These are phyloP conservation scores for Emericellopsis terricola DNA, from an alignment of 495 filamentous ascomycete species.

Conservation along the genomic window DNA sequence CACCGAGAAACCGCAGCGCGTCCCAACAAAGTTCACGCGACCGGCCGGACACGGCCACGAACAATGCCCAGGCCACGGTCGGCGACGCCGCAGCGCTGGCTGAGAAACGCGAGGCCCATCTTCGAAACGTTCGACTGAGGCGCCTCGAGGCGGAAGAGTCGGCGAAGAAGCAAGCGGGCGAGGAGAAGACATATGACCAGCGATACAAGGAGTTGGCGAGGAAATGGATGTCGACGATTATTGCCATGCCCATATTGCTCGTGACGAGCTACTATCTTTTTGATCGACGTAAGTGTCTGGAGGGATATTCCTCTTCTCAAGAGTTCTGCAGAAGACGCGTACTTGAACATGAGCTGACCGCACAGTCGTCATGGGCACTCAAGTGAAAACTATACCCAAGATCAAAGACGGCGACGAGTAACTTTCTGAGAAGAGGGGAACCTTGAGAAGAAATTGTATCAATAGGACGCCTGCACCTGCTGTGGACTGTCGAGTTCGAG, in stretches of 20 bases:
- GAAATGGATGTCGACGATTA: conserved; percentile 19
- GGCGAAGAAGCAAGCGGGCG: conserved; percentile 9
- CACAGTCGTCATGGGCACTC: no score
- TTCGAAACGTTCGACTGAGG: not conserved
- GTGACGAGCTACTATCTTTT: conserved; percentile 27
- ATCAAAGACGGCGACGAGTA: no score
- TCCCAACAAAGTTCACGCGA: no score
- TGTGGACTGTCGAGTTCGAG: no score
- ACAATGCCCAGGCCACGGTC: not conserved
- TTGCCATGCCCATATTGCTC: conserved; percentile 24
- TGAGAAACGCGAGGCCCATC: not conserved
- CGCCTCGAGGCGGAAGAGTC: not conserved
- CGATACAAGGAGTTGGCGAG: conserved; percentile 18
- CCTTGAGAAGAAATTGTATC: no score
- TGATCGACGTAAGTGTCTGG: conserved; percentile 19
- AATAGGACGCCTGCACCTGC: no score
- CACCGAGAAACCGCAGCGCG: not conserved
- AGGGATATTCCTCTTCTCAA: no score
- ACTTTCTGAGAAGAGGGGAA: no score
- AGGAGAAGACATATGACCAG: conserved; percentile 12
- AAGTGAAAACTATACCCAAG: no score
- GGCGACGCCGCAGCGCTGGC: not conserved
- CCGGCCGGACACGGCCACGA: no score
- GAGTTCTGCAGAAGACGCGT: no score
- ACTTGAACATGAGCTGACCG: no score